A percentile compares a stretch with the other conserved stretches of the same genome.
Conservation (phyloP, 2,329 filamentous ascomycete genomes). For the Ophiostoma pallidulum region DNA sequence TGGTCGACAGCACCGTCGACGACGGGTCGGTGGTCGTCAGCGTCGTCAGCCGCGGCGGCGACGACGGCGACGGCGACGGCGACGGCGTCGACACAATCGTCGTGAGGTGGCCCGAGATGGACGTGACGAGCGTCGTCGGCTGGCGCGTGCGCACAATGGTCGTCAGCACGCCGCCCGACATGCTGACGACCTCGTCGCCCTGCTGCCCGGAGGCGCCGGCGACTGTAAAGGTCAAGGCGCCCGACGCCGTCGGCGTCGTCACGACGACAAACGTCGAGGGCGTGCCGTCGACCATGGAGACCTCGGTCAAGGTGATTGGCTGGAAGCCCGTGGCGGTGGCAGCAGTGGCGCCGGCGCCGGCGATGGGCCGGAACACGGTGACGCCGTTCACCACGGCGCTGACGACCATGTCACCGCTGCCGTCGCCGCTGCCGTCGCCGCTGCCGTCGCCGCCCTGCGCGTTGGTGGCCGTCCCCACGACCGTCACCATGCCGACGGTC, state of each 20-base stretch:
- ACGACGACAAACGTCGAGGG: conserved; percentile 19
- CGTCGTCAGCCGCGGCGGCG: conserved; percentile 15
- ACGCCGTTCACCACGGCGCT: conserved; percentile 13
- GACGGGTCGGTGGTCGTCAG: conserved; percentile 17
- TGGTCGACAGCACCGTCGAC: conserved; percentile 20
- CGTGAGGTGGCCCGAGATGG: conserved; percentile 21
- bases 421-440: conserved; percentile 3
- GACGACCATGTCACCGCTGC: neutral
- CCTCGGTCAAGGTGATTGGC: conserved; percentile 18
- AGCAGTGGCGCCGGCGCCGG: too few relatives aligned
- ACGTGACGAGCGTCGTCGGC: conserved; percentile 19
- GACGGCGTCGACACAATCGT: conserved; percentile 23
- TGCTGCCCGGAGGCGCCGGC: conserved; percentile 13
- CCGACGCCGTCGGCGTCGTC: conserved; percentile 21
- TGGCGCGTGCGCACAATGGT: conserved; percentile 20
- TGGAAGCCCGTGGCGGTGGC: conserved; percentile 14
- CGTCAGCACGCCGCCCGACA: conserved; percentile 13
- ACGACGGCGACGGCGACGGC: conserved; percentile 4
- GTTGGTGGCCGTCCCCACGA: too few relatives aligned
- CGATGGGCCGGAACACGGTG: too few relatives aligned
- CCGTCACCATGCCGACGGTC: conserved; percentile 8
- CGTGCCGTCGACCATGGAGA: conserved; percentile 21
- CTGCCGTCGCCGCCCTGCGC: neutral
- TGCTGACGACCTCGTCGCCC: neutral
- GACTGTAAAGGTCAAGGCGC: conserved; percentile 20